Evolutionary conservation across 139 green algal species (phyloP), one percentile per base, ranked within the genome.

Genomic region (Chlorokybus atmophyticus): DNA sequence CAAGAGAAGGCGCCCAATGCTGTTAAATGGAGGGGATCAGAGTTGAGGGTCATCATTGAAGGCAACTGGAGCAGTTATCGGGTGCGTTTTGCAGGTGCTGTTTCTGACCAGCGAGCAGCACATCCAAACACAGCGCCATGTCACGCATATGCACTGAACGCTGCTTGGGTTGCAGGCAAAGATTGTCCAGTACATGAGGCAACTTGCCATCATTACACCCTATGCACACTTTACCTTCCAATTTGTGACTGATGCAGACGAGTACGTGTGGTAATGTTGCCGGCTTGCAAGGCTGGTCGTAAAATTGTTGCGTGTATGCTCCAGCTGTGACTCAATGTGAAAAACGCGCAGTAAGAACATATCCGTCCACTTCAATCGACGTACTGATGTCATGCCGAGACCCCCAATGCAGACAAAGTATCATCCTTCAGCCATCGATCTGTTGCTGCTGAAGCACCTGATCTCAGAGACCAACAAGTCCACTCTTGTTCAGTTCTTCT

Each of bases 191-290:
- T 96, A 96, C 75, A 76, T 94, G 65, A 75, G 87, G 27, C 88
- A 94, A 71, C 93, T 96, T 40, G 88, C 88, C 0, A 85, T 96
- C 41, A 95, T 96, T 71, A 96, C 88, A 2, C 88, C 88, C 3
- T 96, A 96, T 64, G 79, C 88, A 0, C 63, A 86, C 70, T 93
- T 96, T 60, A 52, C 31, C 3, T 94, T 95, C 49, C 32, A 51
- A 17, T 93, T 56, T 58, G 52, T 42, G 3, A 31, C 52, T n/a
- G 56, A 60, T 26, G 59, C 26, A 19, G 55, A 29, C 8, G 25
- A 56, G 14, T 52, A 21, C 25, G 14, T n/a, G n/a, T n/a, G n/a
- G n/a, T n/a, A n/a, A n/a, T n/a, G n/a, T n/a, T n/a, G n/a, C n/a
- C n/a, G n/a, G n/a, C n/a, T n/a, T n/a, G n/a, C n/a, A n/a, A n/a